Conservation (phyloP, 1,139 yeast genomes). For the Kurtzmaniella natalensis region DNA sequence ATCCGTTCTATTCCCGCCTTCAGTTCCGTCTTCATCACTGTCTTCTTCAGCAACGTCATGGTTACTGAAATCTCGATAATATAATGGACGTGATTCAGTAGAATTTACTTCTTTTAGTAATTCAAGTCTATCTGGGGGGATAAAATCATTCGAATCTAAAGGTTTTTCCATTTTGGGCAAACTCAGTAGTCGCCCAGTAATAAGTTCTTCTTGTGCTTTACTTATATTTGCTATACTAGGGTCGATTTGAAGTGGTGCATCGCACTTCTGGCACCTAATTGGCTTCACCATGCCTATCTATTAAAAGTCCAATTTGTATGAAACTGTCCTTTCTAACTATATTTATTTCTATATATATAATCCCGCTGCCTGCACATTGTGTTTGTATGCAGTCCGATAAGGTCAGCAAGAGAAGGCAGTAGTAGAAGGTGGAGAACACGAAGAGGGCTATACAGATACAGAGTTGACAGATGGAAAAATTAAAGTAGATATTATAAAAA, state of each 20-base stretch:
- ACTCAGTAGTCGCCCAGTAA: conserved; percentile 18
- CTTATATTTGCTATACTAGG: conserved; percentile 26
- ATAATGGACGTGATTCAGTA: conserved; percentile 16
- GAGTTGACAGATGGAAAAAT: too few relatives aligned
- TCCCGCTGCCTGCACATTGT: too few relatives aligned
- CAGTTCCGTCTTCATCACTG: conserved; percentile 3
- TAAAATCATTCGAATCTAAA: conserved; percentile 26
- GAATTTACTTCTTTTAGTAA: conserved; percentile 18
- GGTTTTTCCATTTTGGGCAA: conserved; percentile 12
- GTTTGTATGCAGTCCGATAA: too few relatives aligned
- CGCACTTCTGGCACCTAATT: conserved; percentile 30
- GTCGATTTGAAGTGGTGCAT: conserved; percentile 26
- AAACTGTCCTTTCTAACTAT: too few relatives aligned
- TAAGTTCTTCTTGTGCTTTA: conserved; percentile 30
- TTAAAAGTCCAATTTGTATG: too few relatives aligned
- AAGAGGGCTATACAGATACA: too few relatives aligned
- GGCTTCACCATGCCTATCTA: background rate
- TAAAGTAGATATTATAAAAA: too few relatives aligned
- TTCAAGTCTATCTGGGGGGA: conserved; percentile 30
- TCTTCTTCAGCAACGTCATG: conserved; percentile 13
- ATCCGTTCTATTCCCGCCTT: conserved; percentile 12
- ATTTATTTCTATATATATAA: too few relatives aligned
- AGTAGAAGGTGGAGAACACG: too few relatives aligned
- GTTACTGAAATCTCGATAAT: conserved; percentile 15
- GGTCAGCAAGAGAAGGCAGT: too few relatives aligned